Conservation (phyloP, 139 green algal species). For the Coccomyxa sp. region DNA sequence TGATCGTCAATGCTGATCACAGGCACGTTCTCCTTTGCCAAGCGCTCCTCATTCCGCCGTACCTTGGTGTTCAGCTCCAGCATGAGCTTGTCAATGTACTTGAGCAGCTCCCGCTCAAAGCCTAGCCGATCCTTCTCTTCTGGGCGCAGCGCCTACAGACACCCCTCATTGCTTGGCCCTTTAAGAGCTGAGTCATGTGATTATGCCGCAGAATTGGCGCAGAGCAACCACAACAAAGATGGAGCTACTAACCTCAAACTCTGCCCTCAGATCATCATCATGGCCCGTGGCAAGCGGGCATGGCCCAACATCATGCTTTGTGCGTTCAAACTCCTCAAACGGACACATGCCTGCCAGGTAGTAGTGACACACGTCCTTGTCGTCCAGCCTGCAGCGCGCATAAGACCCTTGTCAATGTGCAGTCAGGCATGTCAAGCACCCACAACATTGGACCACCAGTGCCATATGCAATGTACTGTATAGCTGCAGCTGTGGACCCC, state of each 20-base stretch:
- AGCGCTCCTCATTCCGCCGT: conserved; percentile 30
- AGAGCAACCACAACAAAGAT: neutral
- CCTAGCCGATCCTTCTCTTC: conserved; percentile 26
- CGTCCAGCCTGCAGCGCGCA: neutral
- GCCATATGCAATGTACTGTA: neutral
- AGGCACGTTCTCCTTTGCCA: conserved; percentile 13
- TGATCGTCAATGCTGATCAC: conserved; percentile 24
- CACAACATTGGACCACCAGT: no score
- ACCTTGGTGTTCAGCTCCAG: conserved; percentile 38
- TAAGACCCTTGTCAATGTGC: no score
- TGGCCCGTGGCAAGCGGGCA: conserved; percentile 43
- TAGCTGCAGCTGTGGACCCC: neutral
- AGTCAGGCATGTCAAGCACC: no score
- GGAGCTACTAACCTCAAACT: neutral
- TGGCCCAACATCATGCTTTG: conserved; percentile 44
- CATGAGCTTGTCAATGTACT: conserved; percentile 38
- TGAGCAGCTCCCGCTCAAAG: conserved; percentile 39
- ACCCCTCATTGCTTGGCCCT: conserved; percentile 3
- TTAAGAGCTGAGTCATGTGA: neutral
- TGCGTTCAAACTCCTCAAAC: conserved; percentile 46
- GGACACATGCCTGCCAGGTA: conserved; percentile 44
- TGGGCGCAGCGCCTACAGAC: conserved; percentile 35
- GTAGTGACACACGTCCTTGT: conserved; percentile 36
- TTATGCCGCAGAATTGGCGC: neutral
- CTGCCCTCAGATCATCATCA: conserved; percentile 27